These are phyloP conservation scores for Nematodospora valgi DNA, from an alignment of 805 yeast genomes.

Conservation along the genomic window DNA sequence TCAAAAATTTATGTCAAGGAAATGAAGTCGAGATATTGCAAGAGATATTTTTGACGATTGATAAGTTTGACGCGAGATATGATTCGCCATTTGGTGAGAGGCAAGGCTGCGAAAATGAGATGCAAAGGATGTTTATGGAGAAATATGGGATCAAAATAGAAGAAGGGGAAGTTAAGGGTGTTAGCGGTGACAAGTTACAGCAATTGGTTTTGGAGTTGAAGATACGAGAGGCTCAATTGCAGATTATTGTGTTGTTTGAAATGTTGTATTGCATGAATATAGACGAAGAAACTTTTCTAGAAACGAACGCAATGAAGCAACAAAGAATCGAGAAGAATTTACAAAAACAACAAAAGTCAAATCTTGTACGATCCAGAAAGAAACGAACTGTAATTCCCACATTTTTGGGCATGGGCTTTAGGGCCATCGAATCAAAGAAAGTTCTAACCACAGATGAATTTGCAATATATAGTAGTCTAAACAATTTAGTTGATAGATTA, in stretches of 20 bases:
- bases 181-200: slow-evolving; percentile 15
- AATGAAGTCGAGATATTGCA: slow-evolving; percentile 20
- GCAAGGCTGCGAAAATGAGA: slow-evolving; percentile 19
- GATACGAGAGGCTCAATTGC: slow-evolving; percentile 55
- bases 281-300: slow-evolving; percentile 35
- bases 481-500: slow-evolving; percentile 48
- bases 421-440: too few relatives aligned
- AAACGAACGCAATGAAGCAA: slow-evolving; percentile 19
- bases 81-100: not conserved
- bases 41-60: slow-evolving; percentile 30
- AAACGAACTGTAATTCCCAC: slow-evolving; percentile 37
- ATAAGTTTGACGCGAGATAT: slow-evolving; percentile 43
- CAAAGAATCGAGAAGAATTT: slow-evolving; percentile 23
- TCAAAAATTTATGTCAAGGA: slow-evolving; percentile 40
- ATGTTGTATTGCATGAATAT: slow-evolving; percentile 30
- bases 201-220: slow-evolving; percentile 41
- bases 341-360: slow-evolving; percentile 16
- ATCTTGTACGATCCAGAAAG: slow-evolving; percentile 17
- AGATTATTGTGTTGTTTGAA: slow-evolving; percentile 48
- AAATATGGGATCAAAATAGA: slow-evolving; percentile 9
- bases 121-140: slow-evolving; percentile 18
- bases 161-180: slow-evolving; percentile 10
- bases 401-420: slow-evolving; percentile 41
- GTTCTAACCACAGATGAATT: slow-evolving; percentile 14
- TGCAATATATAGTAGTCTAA: slow-evolving; percentile 23